Percentiles rank a stretch among this genome's conserved stretches.
These are phyloP conservation scores for Ascochyta pisi DNA, from an alignment of 2,329 filamentous ascomycete species.

Conservation along the genomic window DNA sequence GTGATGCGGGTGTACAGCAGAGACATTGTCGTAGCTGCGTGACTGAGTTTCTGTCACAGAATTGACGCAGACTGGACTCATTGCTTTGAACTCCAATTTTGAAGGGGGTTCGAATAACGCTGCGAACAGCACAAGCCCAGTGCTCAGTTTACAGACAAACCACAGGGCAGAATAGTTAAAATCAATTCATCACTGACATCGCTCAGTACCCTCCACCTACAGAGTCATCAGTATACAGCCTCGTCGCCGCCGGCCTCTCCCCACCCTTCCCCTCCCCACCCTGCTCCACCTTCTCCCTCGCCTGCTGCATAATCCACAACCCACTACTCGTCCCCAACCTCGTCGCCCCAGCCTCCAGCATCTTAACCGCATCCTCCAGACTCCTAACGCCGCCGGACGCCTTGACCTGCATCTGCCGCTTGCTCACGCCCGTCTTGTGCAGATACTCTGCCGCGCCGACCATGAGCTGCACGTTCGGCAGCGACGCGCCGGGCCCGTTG, in stretches of 20 bases:
- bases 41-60: too few relatives aligned
- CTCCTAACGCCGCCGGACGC: constrained; percentile 64
- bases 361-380: constrained; percentile 58
- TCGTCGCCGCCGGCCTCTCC: constrained; percentile 35
- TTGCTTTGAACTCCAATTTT: too few relatives aligned
- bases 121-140: too few relatives aligned
- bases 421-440: constrained; percentile 39
- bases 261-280: constrained; percentile 30
- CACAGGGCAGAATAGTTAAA: too few relatives aligned
- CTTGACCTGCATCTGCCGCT: constrained; percentile 59
- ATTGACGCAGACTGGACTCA: too few relatives aligned
- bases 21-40: too few relatives aligned
- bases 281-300: constrained; percentile 33
- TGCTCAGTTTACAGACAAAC: too few relatives aligned
- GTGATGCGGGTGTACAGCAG: too few relatives aligned
- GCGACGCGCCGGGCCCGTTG: constrained; percentile 60
- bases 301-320: constrained; percentile 62
- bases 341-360: constrained; percentile 64
- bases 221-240: constrained; percentile 48
- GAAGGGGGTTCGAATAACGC: too few relatives aligned
- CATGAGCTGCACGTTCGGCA: constrained; percentile 63
- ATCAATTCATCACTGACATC: too few relatives aligned
- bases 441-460: constrained; percentile 55
- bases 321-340: constrained; percentile 64
- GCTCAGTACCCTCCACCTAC: constrained; percentile 12